Base-by-base conservation (phyloP, 345 rosid genomes). In the Pistacia atlantica region DNA sequence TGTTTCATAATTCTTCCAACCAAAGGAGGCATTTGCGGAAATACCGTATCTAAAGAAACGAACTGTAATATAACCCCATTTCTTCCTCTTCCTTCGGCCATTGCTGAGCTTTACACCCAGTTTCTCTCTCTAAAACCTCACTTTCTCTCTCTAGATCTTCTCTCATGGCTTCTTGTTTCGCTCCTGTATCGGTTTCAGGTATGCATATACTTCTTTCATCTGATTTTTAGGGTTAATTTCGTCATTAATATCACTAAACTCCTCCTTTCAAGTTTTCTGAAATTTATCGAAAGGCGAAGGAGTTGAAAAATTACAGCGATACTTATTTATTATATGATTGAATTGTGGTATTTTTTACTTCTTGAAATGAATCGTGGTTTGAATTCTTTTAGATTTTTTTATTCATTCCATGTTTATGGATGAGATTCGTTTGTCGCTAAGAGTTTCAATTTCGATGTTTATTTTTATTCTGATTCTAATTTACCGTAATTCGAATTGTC, bases 121-220 rank as follows among this genome's bases (percentile, higher is more conserved):
- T 7, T 42, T 42, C 46, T 6, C 46, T 6, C 8, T 5, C 6
- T 0, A 42, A 42, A 38, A 38, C 4, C 42, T 38, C 7, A 4
- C 6, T 8, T 42, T 42, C 42, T 42, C 46, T 6, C 46, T 42
- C 46, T 38, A 42, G 74, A 72, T 71, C 69, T 22, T 69, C 22
- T 65, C 13, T 45, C 45, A 80, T 80, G 84, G 84, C 88, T 3
- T 56, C 76, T 52, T 66, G 77, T 52, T 55, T 71, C 12, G 79
- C 82, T 65, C 80, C 85, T 2, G 71, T 85, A 22, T 83, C 88
- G 28, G 62, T 85, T 75, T 85, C 88, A 54, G 84, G 87, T 82
- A 67, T 42, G 57, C 10, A 1, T 48, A 20, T 68, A 9, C 1
- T 18, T 54, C 57, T 54, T 54, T 13, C n/a, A 13, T 13, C 16